Evolutionary conservation across 1,284 basidiomycete species (phyloP), one percentile per base, ranked within the genome.

Genomic region (Trichosporon sp.): DNA sequence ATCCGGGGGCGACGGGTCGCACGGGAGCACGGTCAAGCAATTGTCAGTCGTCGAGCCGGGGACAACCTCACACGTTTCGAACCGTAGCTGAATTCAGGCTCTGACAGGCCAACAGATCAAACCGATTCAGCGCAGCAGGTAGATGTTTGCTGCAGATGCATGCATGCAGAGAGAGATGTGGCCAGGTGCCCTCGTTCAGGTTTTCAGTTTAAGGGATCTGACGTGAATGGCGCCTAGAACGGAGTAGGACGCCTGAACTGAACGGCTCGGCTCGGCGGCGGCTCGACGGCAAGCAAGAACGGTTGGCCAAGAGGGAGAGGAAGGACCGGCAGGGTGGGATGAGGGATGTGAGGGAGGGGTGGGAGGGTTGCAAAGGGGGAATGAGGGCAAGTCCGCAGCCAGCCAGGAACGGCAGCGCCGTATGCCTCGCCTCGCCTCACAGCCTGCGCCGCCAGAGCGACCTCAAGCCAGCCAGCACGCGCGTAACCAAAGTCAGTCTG

Each of bases 191-290:
- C n/a, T n/a, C 46, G 19, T 27, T 54, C 49, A 54, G 49, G 49
- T 23, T 54, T 54, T 54, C 49, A 54, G 49, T 54, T 54, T 54
- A 54, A 54, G 49, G 49, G 49, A 54, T n/a, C 49, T 29, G 27
- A 29, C 34, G n/a, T 54, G 49, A 54, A 54, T 54, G 49, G 49
- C 49, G 27, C 49, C 49, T 54, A 54, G 49, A 54, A 29, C 49
- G 49, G 49, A 54, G 49, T 31, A 29, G 23, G 23, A 37, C 34
- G 32, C 21, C 33, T 23, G 54, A 29, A 11, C n/a, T n/a, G n/a
- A n/a, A n/a, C n/a, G n/a, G n/a, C n/a, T n/a, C n/a, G n/a, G n/a
- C n/a, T n/a, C n/a, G n/a, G n/a, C n/a, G n/a, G n/a, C n/a, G n/a
- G n/a, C n/a, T n/a, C n/a, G n/a, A n/a, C n/a, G n/a, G n/a, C n/a